Percentiles rank a stretch among this genome's conserved stretches.
Evolutionary conservation across 352 stramenopile species (phyloP).

Genomic region (Peronospora belbahrii): DNA sequence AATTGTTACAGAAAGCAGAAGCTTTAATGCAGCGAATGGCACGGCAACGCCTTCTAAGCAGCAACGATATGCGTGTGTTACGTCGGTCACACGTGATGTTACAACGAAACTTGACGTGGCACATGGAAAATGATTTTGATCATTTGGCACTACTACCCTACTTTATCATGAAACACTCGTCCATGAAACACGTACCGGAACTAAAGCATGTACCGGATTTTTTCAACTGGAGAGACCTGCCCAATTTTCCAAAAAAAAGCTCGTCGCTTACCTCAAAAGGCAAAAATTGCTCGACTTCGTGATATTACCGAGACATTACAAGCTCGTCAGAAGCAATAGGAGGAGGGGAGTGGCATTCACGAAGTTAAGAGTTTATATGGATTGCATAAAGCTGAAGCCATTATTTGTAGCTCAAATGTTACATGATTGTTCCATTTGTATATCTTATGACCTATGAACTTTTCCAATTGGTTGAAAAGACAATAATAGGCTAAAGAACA

Average conservation of each 20-base stretch:
- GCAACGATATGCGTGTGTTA: slow-evolving; percentile 37
- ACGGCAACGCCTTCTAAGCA: slow-evolving; percentile 40
- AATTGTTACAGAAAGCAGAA: slow-evolving; percentile 39
- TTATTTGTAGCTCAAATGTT: too few relatives aligned
- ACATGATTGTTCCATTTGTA: too few relatives aligned
- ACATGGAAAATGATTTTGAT: slow-evolving; percentile 51
- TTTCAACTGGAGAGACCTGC: slow-evolving; percentile 37
- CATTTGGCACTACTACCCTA: slow-evolving; percentile 52
- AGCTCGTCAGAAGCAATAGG: slow-evolving; percentile 14
- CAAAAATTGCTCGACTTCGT: slow-evolving; percentile 22
- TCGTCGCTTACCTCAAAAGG: neutral
- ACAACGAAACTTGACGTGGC: slow-evolving; percentile 41
- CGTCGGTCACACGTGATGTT: slow-evolving; percentile 50
- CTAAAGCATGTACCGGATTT: slow-evolving; percentile 41
- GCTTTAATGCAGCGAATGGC: slow-evolving; percentile 53
- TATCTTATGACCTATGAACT: too few relatives aligned
- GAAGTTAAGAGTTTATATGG: too few relatives aligned
- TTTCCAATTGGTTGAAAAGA: too few relatives aligned
- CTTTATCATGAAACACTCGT: slow-evolving; percentile 34
- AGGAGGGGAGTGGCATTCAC: too few relatives aligned
- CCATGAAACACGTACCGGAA: slow-evolving; percentile 25
- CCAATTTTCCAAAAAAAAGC: slow-evolving; percentile 35
- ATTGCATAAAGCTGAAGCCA: too few relatives aligned
- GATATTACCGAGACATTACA: slow-evolving; percentile 29
- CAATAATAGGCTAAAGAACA: too few relatives aligned